phyloP scores from a whole-genome alignment of 768 basidiomycete genomes.

The Cystobasidium onofrii region DNA sequence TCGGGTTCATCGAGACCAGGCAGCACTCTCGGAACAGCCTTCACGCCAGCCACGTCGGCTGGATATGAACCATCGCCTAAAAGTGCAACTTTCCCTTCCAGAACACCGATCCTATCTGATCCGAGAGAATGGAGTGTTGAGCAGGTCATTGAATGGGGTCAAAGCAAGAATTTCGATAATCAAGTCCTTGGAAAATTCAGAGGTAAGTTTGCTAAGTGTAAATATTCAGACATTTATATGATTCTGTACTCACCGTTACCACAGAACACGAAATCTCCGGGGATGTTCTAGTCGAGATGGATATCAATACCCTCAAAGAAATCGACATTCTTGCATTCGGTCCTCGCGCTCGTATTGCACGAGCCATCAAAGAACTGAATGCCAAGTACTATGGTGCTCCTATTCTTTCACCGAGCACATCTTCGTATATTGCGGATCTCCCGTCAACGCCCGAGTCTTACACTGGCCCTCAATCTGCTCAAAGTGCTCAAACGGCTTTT shows the following conservation, averaged over 20 bases:
- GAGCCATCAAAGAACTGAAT: slow-evolving; percentile 74
- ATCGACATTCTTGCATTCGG: slow-evolving; percentile 90
- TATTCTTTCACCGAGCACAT: slow-evolving; percentile 12
- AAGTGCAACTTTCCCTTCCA: slow-evolving; percentile 37
- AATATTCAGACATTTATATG: not conserved
- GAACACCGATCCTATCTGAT: slow-evolving; percentile 22
- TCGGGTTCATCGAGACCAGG: slow-evolving; percentile 10
- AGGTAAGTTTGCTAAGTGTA: slow-evolving; percentile 52
- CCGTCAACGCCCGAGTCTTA: not conserved
- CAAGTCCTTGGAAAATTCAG: slow-evolving; percentile 75
- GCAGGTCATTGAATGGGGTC: slow-evolving; percentile 83
- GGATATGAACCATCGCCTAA: slow-evolving; percentile 12
- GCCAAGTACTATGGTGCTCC: slow-evolving; percentile 12
- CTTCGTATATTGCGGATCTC: not conserved
- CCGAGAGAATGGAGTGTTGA: slow-evolving; percentile 62
- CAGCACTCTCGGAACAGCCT: slow-evolving; percentile 24
- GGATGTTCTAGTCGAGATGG: slow-evolving; percentile 89
- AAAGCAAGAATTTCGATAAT: slow-evolving; percentile 71
- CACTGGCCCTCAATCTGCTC: not conserved
- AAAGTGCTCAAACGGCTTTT: not conserved
- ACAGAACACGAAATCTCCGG: slow-evolving; percentile 97
- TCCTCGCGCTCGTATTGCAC: slow-evolving; percentile 83
- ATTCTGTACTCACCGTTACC: not conserved
- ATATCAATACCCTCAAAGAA: slow-evolving; percentile 85
- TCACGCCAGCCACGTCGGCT: slow-evolving; percentile 24